Base-by-base conservation (phyloP, 1,284 basidiomycete genomes). In the Anthracocystis panici-leucophaei region DNA sequence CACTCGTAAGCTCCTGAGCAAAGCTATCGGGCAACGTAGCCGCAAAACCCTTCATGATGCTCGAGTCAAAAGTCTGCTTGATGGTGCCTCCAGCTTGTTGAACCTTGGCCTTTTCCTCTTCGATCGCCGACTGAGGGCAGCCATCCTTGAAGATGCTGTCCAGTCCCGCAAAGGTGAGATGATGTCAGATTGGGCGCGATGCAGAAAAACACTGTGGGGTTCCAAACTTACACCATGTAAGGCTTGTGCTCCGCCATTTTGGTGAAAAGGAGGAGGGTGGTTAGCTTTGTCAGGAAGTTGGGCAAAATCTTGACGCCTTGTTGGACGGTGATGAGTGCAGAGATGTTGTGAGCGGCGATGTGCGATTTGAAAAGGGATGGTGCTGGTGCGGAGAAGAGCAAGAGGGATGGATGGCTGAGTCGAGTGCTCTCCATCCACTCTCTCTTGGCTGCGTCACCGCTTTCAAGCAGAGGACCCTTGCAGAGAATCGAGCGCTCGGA, bases 41-140 rank as follows among this genome's bases (percentile, higher is more conserved):
- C 3, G 78, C 73, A 45, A 82, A 81, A 8, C 79, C 81, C 52
- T 65, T 71, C 77, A 82, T 81, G 69, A 82, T 78, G 54, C 53
- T 57, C 51, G 69, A 75, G 42, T 82, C 78, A 53, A 75, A 82
- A 25, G 65, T 66, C 77, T 81, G 81, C 65, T 70, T 79, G 56
- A 82, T 66, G 18, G 65, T 79, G 33, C 81, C 81, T 18, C 81
- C 81, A 11, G 71, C 57, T 20, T 71, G 59, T 33, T 69, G 58
- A 38, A 80, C 75, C n/a, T 75, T 57, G 56, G 55, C 7, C 61
- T 75, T 72, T 16, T 79, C 72, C 44, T 71, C 69, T 38, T 81
- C 78, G 51, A 82, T 82, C 11, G 56, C 70, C 3, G 59, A 53
- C 29, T 62, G 57, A 1, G 79, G 75, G 5, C 64, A 51, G 41